Conservation (phyloP, 1,139 yeast species). For the Yamadazyma sp. region DNA sequence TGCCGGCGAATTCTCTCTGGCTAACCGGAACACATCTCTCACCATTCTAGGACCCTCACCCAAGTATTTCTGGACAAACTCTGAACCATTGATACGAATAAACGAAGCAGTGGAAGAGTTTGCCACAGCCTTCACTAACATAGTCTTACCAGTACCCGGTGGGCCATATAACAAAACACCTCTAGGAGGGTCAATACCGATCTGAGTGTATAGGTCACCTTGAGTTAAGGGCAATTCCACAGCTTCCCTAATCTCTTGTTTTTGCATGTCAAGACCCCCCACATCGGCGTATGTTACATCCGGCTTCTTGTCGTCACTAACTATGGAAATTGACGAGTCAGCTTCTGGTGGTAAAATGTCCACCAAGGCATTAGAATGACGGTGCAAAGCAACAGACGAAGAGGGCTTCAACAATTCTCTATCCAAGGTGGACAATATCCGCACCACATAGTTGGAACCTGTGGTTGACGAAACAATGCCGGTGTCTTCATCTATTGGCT, state of each 20-base stretch:
- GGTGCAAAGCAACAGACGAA: conserved; percentile 94
- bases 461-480: conserved; percentile 98
- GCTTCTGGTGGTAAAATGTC: conserved; percentile 99
- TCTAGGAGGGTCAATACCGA: conserved; percentile 98
- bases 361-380: conserved; percentile 96
- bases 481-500: conserved; percentile 94
- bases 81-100: conserved; percentile 96
- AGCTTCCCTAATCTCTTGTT: conserved; percentile 97
- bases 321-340: conserved; percentile 91
- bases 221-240: conserved; percentile 96
- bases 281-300: conserved; percentile 91
- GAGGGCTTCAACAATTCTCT: conserved; percentile 93
- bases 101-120: conserved; percentile 94
- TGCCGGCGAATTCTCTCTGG: conserved; percentile 95
- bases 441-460: conserved; percentile 94
- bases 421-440: conserved; percentile 91
- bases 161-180: conserved; percentile 98
- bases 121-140: conserved; percentile 98
- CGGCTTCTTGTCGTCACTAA: conserved; percentile 92
- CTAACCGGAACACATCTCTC: conserved; percentile 94
- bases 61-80: conserved; percentile 94
- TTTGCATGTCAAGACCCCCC: conserved; percentile 99
- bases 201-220: conserved; percentile 92
- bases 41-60: conserved; percentile 99
- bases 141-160: conserved; percentile 99